Conservation (phyloP, 1,284 basidiomycete genomes). For the Vanrija pseudolonga region DNA sequence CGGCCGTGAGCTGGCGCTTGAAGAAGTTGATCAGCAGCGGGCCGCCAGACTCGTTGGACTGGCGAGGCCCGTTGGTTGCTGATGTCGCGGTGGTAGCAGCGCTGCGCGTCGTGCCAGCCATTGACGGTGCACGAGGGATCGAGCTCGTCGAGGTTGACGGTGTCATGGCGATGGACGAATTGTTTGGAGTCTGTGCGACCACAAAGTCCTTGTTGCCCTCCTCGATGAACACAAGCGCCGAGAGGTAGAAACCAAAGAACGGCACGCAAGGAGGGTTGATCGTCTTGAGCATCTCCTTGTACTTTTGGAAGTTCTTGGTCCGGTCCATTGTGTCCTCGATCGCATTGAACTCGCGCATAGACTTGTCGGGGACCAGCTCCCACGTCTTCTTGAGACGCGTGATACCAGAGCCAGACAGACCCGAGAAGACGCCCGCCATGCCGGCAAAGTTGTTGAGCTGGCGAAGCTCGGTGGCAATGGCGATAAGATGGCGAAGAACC, state of each 20-base stretch:
- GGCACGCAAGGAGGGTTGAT: slow-evolving; percentile 94
- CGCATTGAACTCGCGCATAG: slow-evolving; percentile 52
- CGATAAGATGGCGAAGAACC: slow-evolving; percentile 83
- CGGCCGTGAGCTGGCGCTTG: slow-evolving; percentile 88
- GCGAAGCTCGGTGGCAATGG: slow-evolving; percentile 81
- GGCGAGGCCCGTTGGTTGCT: not conserved
- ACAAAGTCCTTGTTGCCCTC: slow-evolving; percentile 89
- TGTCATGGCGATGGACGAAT: no score
- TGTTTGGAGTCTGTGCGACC: slow-evolving; percentile 49
- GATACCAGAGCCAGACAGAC: slow-evolving; percentile 88
- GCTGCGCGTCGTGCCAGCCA: not conserved
- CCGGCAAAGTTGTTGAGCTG: slow-evolving; percentile 92
- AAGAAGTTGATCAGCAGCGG: slow-evolving; percentile 80
- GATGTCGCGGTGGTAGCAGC: no score
- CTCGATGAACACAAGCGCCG: slow-evolving; percentile 93
- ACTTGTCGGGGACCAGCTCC: slow-evolving; percentile 53
- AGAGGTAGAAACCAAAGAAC: slow-evolving; percentile 95
- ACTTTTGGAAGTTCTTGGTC: slow-evolving; percentile 89
- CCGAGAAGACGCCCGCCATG: slow-evolving; percentile 93
- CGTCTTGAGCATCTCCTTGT: slow-evolving; percentile 76
- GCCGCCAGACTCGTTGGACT: not conserved
- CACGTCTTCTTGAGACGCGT: slow-evolving; percentile 88
- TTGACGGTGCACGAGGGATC: no score
- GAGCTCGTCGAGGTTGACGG: no score
- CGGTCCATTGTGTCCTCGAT: slow-evolving; percentile 83